Conservation (phyloP, 495 filamentous ascomycete species). For the Penicillium malachiteum region DNA sequence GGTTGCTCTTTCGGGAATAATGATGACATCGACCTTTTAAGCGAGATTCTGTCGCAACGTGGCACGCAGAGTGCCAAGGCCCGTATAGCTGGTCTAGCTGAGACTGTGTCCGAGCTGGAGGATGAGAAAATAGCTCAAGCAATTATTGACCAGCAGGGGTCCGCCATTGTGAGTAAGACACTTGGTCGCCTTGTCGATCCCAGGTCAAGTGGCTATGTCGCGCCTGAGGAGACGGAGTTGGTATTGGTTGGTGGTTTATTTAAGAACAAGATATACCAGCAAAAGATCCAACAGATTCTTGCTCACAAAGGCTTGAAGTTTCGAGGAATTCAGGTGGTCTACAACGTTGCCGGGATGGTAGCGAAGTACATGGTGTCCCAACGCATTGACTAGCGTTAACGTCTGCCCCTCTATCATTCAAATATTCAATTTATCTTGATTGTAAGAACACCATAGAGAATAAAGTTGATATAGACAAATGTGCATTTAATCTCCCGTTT, state of each 20-base stretch:
- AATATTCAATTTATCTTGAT: too few relatives aligned
- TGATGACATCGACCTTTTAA: slow-evolving; percentile 20
- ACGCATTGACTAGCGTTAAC: neutral
- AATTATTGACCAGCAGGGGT: slow-evolving; percentile 19
- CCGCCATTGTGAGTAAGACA: slow-evolving; percentile 19
- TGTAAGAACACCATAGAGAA: too few relatives aligned
- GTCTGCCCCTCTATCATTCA: neutral
- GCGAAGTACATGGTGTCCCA: slow-evolving; percentile 1
- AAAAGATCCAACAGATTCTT: slow-evolving; percentile 2
- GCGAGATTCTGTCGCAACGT: slow-evolving; percentile 14
- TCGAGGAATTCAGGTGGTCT: slow-evolving; percentile 9
- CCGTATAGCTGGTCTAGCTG: slow-evolving; percentile 24
- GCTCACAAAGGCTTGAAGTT: slow-evolving; percentile 9
- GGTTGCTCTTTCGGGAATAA: slow-evolving; percentile 1
- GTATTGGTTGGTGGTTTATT: slow-evolving; percentile 29
- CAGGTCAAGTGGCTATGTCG: slow-evolving; percentile 13
- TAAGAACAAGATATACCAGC: slow-evolving; percentile 20
- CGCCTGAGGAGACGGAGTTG: slow-evolving; percentile 15
- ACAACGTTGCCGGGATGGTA: slow-evolving; percentile 13
- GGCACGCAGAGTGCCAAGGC: slow-evolving; percentile 15
- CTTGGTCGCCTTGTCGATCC: slow-evolving; percentile 20
- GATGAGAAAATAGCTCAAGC: slow-evolving; percentile 11
- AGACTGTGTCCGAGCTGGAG: slow-evolving; percentile 16
- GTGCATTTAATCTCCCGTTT: too few relatives aligned
- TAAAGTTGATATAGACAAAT: too few relatives aligned